phyloP scores from a whole-genome alignment of 208 protist species.

The Crithidia brevicula region DNA sequence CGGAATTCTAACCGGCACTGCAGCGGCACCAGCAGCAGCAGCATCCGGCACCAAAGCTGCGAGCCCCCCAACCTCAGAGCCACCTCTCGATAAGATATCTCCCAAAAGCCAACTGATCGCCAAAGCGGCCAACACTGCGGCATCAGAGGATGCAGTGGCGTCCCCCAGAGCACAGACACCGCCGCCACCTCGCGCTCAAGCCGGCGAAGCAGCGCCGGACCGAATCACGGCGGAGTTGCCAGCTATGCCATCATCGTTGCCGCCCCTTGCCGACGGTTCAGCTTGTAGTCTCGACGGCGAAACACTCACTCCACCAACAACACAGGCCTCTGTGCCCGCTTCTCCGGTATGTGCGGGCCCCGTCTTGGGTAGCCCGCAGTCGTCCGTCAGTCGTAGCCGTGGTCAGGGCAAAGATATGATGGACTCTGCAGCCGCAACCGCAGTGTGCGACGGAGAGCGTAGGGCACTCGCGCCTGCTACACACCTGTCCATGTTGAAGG shows the following conservation, averaged over 20 bases:
- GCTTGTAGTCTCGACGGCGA: not conserved
- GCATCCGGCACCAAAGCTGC: not conserved
- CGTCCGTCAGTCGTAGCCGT: conserved; percentile 12
- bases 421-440: not conserved
- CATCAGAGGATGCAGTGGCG: not conserved
- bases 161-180: not conserved
- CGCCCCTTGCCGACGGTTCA: not conserved
- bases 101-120: conserved; percentile 24
- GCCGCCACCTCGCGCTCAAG: not conserved
- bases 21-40: not conserved
- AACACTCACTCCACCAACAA: not conserved
- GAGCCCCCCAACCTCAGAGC: conserved; percentile 16
- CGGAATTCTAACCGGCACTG: not conserved
- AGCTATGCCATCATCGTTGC: not conserved
- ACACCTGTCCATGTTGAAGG: not conserved
- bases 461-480: not conserved
- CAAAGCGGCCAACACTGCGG: not conserved
- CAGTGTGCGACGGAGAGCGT: not conserved
- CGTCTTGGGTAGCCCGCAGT: not conserved
- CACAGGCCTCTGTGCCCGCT: not conserved
- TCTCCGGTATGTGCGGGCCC: not conserved
- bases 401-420: conserved; percentile 1
- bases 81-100: conserved; percentile 12
- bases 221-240: not conserved
- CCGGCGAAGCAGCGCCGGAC: not conserved